Evolutionary conservation across 306 rosid genomes (phyloP).

Genomic region (Nissolia schottii): DNA sequence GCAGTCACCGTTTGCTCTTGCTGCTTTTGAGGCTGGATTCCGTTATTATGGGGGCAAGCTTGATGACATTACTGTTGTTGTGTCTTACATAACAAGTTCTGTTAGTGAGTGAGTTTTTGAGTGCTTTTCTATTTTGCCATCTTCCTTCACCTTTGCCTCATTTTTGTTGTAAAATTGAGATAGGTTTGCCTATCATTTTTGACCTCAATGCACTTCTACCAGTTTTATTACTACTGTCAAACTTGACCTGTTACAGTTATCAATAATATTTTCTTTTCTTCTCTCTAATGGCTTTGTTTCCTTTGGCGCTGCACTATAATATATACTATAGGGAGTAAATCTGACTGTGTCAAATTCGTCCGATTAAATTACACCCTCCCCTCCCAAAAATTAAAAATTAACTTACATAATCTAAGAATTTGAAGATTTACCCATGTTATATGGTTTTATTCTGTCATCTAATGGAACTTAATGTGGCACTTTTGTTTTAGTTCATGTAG

Average conservation of each 20-base stretch:
- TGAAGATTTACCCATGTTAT: no score
- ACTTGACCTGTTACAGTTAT: not conserved
- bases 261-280: not conserved
- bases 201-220: not conserved
- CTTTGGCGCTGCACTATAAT: not conserved
- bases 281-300: not conserved
- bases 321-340: no score
- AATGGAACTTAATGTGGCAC: no score
- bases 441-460: no score
- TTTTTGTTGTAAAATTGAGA: not conserved
- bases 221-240: not conserved
- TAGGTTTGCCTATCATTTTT: slow-evolving; percentile 18
- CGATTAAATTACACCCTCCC: no score
- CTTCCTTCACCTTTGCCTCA: not conserved
- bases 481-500: no score
- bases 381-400: no score
- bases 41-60: slow-evolving; percentile 85
- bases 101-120: slow-evolving; percentile 19
- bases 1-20: slow-evolving; percentile 77
- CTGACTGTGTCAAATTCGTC: no score
- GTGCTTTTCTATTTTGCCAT: not conserved
- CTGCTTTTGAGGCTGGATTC: slow-evolving; percentile 87
- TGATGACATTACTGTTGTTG: slow-evolving; percentile 83
- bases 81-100: slow-evolving; percentile 57
- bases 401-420: no score